These are phyloP conservation scores for Butyriboletus loyo DNA, from an alignment of 768 basidiomycete species.

Conservation along the genomic window DNA sequence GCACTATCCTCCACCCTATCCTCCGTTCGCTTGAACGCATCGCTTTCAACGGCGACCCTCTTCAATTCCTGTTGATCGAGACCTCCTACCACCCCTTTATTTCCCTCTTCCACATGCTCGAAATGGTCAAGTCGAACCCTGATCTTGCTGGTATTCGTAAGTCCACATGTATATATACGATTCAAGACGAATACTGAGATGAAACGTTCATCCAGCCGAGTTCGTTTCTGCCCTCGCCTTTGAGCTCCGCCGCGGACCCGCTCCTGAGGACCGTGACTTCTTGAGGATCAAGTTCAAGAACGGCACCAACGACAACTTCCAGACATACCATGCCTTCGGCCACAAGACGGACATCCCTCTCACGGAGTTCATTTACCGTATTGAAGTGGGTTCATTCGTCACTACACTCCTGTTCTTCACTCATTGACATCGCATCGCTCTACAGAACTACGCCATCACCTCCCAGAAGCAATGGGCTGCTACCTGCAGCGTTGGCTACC, in stretches of 20 bases:
- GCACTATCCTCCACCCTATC: conserved; percentile 72
- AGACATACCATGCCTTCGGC: conserved; percentile 70
- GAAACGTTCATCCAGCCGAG: conserved; percentile 48
- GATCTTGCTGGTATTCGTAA: conserved; percentile 62
- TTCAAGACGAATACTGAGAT: conserved; percentile 12
- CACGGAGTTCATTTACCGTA: conserved; percentile 81
- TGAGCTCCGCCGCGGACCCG: conserved; percentile 72
- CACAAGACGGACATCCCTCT: conserved; percentile 74
- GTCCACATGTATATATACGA: conserved; percentile 28
- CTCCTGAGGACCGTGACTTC: conserved; percentile 77
- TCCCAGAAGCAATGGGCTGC: conserved; percentile 45
- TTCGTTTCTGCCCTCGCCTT: conserved; percentile 72
- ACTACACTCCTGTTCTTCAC: background rate
- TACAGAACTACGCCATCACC: conserved; percentile 44
- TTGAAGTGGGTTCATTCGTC: conserved; percentile 50
- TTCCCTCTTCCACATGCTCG: conserved; percentile 79
- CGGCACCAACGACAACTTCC: conserved; percentile 63
- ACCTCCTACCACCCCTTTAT: conserved; percentile 91
- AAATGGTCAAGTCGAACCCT: conserved; percentile 54
- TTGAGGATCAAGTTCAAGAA: conserved; percentile 85
- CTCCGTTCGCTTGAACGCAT: conserved; percentile 71
- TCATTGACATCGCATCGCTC: background rate
- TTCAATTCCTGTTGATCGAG: conserved; percentile 75
- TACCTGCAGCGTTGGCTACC: conserved; percentile 34
- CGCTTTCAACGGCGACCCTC: conserved; percentile 73